A percentile compares a stretch with the other conserved stretches of the same genome.
These are phyloP conservation scores for Esteya vermicola DNA, from an alignment of 2,329 filamentous ascomycete genomes.

Conservation along the genomic window DNA sequence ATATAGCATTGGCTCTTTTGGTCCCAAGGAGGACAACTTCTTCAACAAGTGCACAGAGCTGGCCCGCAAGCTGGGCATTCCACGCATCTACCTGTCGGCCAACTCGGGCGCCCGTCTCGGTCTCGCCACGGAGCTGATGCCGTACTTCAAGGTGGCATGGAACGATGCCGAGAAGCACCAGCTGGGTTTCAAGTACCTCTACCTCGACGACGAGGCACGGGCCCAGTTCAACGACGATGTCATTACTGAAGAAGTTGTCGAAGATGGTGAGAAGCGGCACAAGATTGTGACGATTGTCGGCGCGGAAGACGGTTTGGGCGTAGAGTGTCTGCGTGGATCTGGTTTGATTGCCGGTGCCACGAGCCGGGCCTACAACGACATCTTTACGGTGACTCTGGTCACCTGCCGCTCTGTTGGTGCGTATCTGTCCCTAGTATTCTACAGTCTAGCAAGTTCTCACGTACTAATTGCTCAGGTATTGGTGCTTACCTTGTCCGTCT, in stretches of 20 bases:
- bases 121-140: slow-evolving; percentile 91
- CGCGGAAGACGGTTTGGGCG: slow-evolving; percentile 88
- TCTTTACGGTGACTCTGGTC: slow-evolving; percentile 95
- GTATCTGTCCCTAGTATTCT: slow-evolving; percentile 12
- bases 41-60: slow-evolving; percentile 99
- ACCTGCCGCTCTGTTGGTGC: slow-evolving; percentile 93
- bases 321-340: slow-evolving; percentile 92
- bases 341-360: slow-evolving; percentile 97
- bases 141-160: slow-evolving; percentile 95
- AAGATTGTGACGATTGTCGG: slow-evolving; percentile 91
- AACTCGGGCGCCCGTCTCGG: slow-evolving; percentile 98
- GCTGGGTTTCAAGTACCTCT: slow-evolving; percentile 91
- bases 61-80: slow-evolving; percentile 80
- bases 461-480: slow-evolving; percentile 44
- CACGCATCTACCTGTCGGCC: slow-evolving; percentile 92
- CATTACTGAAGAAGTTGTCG: slow-evolving; percentile 74
- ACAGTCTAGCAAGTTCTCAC: not conserved
- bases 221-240: slow-evolving; percentile 75
- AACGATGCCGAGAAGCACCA: slow-evolving; percentile 72
- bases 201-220: slow-evolving; percentile 77
- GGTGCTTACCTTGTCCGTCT: slow-evolving; percentile 97
- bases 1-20: slow-evolving; percentile 96
- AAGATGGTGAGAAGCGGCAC: slow-evolving; percentile 80
- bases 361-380: slow-evolving; percentile 92
- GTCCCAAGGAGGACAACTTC: slow-evolving; percentile 91